Base-by-base conservation (phyloP, 2,329 filamentous ascomycete genomes). In the Pochonia chlamydosporia region DNA sequence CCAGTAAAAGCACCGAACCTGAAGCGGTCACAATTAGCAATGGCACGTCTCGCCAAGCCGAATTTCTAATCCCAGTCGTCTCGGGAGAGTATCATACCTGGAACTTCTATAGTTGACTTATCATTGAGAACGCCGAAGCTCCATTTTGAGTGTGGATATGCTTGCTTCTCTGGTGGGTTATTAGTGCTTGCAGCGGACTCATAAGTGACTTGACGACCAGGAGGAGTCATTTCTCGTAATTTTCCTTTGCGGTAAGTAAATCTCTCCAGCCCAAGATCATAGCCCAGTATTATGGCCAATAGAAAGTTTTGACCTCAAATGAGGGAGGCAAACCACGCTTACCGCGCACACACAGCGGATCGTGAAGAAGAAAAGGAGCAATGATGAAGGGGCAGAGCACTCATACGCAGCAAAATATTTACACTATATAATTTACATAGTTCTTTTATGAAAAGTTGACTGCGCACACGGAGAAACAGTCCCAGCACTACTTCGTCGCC, bases 1-100 rank as follows among this genome's bases (percentile, higher is more conserved):
- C 49, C 5, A 54, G 47, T 8, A 54, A 42, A 30, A 54, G 31
- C 21, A 54, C 53, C 33, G 53, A 54, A 14, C 52, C 52, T 53
- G 7, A 26, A 26, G 26, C 6, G 6, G 7, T 13, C 13, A 9
- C 4, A 14, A 11, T 39, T 16, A 39, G 35, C 35, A 23, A 7
- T 23, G 20, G 3, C 5, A 3, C 3, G 1, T 23, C 4, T 23
- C 30, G 11, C 14, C n/a, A 5, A 10, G 5, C 11, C 8, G 3
- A n/a, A n/a, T 8, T 14, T 11, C 9, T 5, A 13, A 33, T 33
- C n/a, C 30, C 5, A 33, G 30, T 5, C 8, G 30, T 33, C 16
- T 18, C 5, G n/a, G n/a, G n/a, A n/a, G 31, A 16, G 14, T 16
- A 35, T 7, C 43, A 26, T 46, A 47, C 49, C 49, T 41, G 49